Base-by-base conservation (phyloP, 495 filamentous ascomycete genomes). In the Lasiosphaeria miniovina region DNA sequence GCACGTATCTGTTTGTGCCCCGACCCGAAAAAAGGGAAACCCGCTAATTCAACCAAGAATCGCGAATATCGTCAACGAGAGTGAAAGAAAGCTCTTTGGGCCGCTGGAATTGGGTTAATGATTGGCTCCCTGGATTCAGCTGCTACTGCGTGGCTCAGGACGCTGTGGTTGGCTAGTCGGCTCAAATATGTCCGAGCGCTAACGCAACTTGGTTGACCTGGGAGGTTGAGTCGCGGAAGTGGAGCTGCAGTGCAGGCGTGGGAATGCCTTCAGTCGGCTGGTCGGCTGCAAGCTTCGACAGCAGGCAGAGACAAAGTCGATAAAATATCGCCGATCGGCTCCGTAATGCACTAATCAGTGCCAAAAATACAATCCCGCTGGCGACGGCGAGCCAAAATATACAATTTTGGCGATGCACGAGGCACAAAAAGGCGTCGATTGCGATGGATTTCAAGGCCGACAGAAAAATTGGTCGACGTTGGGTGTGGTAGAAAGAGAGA, bases 391-490 rank as follows among this genome's bases (percentile, higher is more conserved):
- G 64, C 58, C 56, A 31, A 63, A 71, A 59, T 53, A 52, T 49
- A 53, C 32, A 53, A 52, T 54, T 61, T 66, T 62, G 56, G 59
- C 49, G 65, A 75, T 74, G 76, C 65, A 65, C 43, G 62, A 58
- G 56, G 45, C 52, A 56, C 43, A 60, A 61, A 46, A 64, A 73
- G 69, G 66, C 52, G 59, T 62, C 60, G 68, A 77, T 71, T 65
- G 79, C 46, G 82, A 81, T 74, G 80, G 74, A 57, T 75, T 82
- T 77, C 76, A 79, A 43, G 71, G 68, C 58, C 55, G 41, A 52
- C 54, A 52, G 24, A 61, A 58, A 65, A 76, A 73, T 60, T 76
- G 80, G 58, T 78, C 73, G 75, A 80, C 77, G 86, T 75, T 73
- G 70, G 56, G 66, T 58, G 62, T 55, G 66, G 65, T 46, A 68